phyloP scores from a whole-genome alignment of 2,329 filamentous ascomycete species.

The Aureobasidium lini region DNA sequence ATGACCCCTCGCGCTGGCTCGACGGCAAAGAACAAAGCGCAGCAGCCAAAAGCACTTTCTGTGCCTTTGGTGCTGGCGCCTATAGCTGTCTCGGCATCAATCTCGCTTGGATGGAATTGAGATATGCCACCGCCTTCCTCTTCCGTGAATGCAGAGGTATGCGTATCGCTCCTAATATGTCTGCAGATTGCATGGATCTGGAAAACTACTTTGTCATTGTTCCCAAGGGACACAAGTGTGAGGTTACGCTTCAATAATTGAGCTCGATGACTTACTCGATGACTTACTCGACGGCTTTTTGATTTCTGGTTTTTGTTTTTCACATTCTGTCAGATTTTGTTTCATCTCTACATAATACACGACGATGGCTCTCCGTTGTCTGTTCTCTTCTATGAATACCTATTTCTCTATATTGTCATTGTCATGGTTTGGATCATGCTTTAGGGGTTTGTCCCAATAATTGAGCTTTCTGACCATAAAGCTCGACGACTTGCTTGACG shows the following conservation, averaged over 20 bases:
- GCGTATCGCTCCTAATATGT: conserved; percentile 22
- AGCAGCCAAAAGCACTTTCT: conserved; percentile 48
- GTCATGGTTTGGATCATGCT: too few species aligned
- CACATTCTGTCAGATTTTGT: too few species aligned
- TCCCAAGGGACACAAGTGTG: conserved; percentile 36
- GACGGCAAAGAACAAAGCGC: conserved; percentile 18
- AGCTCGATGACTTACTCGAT: too few species aligned
- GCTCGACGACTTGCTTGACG: too few species aligned
- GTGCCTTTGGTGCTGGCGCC: conserved; percentile 62
- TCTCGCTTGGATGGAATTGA: conserved; percentile 53
- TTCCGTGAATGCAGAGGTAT: conserved; percentile 39
- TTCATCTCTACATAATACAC: too few species aligned
- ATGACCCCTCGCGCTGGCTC: conserved; percentile 29
- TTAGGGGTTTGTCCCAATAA: too few species aligned
- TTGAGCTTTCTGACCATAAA: too few species aligned
- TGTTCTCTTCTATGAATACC: too few species aligned
- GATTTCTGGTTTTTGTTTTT: too few species aligned
- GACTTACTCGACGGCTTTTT: too few species aligned
- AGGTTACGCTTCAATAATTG: conserved; percentile 25
- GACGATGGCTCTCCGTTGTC: too few species aligned
- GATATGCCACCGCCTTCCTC: conserved; percentile 45
- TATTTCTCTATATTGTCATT: too few species aligned
- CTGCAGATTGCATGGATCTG: conserved; percentile 36
- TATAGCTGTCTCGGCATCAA: conserved; percentile 64
- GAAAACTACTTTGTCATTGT: conserved; percentile 39